Evolutionary conservation across 805 yeast species (phyloP), one percentile per base, ranked within the genome.

Genomic region (Clavispora vitiphila): DNA sequence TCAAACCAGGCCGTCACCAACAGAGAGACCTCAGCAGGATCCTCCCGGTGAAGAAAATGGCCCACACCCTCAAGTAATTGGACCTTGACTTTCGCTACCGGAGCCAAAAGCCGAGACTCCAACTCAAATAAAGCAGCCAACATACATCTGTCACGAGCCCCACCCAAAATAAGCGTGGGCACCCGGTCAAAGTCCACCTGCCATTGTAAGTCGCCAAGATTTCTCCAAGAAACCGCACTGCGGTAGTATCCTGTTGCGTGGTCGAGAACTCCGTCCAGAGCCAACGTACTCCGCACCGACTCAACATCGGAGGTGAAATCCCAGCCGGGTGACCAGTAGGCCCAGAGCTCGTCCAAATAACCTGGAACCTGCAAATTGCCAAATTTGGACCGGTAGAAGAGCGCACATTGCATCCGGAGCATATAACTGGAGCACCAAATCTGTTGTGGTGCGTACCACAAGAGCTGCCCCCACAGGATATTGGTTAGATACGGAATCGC

Each of bases 91-190:
- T 57, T 55, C n/a, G 49, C 41, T 20, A 36, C 35, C 5, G 38
- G 38, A 14, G 49, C 53, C 18, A 44, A 43, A 8, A 61, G 47
- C 39, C 49, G 49, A 37, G 48, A 43, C 39, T 61, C 66, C 37
- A 60, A 46, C 26, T 58, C 58, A 39, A 50, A 62, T 16, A 68
- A 32, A 12, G 51, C 42, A 18, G 47, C 44, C 36, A 50, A 36
- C 71, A 69, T 67, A 52, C 74, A 68, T 24, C 69, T 64, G 44
- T 69, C 74, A n/a, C 50, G 46, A n/a, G 47, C 57, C 1, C 72
- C 74, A 3, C 67, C 67, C 14, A 67, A 31, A 3, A 68, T 46
- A 35, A 64, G 53, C 6, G 67, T 58, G 2, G 73, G 73, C 18
- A 66, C 72, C 42, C 57, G 54, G 16, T 50, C 50, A 39, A 63